A percentile compares a stretch with the other conserved stretches of the same genome.
phyloP scores from a whole-genome alignment of 2,329 filamentous ascomycete genomes.

The Penicillium sumatraense region DNA sequence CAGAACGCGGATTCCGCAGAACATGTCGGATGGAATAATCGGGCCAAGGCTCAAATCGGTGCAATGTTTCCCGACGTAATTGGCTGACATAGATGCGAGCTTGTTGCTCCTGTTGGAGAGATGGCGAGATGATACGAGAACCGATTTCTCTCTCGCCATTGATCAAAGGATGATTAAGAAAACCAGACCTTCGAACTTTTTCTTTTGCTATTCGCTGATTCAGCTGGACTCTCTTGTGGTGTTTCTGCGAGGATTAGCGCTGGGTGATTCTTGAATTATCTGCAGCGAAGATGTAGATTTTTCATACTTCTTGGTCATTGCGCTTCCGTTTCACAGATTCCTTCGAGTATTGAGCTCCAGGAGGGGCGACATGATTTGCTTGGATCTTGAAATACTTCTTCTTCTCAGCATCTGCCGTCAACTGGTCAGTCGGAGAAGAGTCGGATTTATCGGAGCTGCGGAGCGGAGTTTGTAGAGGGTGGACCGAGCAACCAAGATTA shows the following conservation, averaged over 20 bases:
- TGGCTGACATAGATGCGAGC: conserved; percentile 39
- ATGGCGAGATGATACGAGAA: conserved; percentile 15
- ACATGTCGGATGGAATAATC: conserved; percentile 37
- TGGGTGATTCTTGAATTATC: no score
- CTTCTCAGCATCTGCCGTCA: conserved; percentile 52
- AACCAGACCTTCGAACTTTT: conserved; percentile 36
- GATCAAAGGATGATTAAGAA: conserved; percentile 36
- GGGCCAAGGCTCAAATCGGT: conserved; percentile 36
- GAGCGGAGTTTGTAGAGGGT: not conserved
- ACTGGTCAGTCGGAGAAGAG: not conserved
- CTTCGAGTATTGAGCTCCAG: conserved; percentile 59
- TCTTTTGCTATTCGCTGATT: conserved; percentile 36
- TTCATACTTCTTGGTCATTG: conserved; percentile 47
- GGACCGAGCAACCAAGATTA: not conserved
- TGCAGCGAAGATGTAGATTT: no score
- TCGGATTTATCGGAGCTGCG: not conserved
- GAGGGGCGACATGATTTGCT: conserved; percentile 55
- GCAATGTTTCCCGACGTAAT: conserved; percentile 33
- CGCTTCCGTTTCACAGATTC: conserved; percentile 63
- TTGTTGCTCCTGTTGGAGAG: conserved; percentile 30
- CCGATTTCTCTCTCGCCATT: conserved; percentile 37
- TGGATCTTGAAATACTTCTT: conserved; percentile 72
- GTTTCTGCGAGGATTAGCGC: conserved; percentile 30
- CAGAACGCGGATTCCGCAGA: conserved; percentile 39
- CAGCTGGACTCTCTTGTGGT: conserved; percentile 29